Evolutionary conservation across 2,329 filamentous ascomycete genomes (phyloP).

Genomic region (Capronia coronata): DNA sequence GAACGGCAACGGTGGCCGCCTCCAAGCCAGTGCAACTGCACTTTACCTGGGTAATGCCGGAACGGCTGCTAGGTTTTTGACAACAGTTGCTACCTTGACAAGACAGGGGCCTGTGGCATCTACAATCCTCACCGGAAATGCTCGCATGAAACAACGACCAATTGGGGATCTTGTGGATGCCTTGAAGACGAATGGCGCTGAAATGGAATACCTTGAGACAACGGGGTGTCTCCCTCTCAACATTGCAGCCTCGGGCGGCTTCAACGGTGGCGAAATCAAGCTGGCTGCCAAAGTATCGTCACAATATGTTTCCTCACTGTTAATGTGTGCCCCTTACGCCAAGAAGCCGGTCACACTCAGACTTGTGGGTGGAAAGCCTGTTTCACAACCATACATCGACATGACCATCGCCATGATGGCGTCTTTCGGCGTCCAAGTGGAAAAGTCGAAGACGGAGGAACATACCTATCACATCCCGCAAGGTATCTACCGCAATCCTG

Average conservation of each 20-base stretch:
- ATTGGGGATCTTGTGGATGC: constrained; percentile 92
- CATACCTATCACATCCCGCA: constrained; percentile 93
- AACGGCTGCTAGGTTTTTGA: constrained; percentile 90
- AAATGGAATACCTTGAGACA: constrained; percentile 76
- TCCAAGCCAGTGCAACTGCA: constrained; percentile 67
- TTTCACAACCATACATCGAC: constrained; percentile 94
- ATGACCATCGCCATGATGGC: constrained; percentile 99
- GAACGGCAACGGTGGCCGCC: constrained; percentile 78
- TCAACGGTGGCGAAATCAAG: constrained; percentile 81
- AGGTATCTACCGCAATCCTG: constrained; percentile 73
- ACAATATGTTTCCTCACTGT: constrained; percentile 95
- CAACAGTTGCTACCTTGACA: constrained; percentile 81
- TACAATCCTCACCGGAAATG: constrained; percentile 85
- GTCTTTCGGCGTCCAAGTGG: constrained; percentile 76
- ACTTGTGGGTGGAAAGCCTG: constrained; percentile 91
- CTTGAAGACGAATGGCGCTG: constrained; percentile 76
- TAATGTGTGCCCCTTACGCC: constrained; percentile 96
- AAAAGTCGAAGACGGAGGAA: constrained; percentile 66
- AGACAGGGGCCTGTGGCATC: constrained; percentile 56
- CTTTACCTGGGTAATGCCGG: constrained; percentile 95
- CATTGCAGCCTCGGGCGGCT: constrained; percentile 73
- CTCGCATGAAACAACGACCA: constrained; percentile 90
- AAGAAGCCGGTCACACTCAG: constrained; percentile 86
- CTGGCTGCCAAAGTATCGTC: constrained; percentile 93
- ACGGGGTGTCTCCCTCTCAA: constrained; percentile 76